Conservation (phyloP, 1,284 basidiomycete species). For the Fistulinella cinereoalba region DNA sequence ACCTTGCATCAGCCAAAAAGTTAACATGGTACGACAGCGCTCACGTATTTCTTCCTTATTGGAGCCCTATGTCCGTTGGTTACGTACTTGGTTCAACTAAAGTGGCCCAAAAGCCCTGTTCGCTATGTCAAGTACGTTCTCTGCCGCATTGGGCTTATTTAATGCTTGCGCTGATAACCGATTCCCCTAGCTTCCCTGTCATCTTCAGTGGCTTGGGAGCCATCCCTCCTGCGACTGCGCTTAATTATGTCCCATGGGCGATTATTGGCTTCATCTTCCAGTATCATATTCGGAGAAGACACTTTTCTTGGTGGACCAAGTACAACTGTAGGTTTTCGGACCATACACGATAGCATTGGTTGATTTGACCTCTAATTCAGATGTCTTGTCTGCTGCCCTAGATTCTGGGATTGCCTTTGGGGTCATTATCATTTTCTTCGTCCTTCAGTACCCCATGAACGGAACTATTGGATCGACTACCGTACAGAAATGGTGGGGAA, state of each 20-base stretch:
- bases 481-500: conserved; percentile 74
- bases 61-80: conserved; percentile 46
- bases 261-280: conserved; percentile 55
- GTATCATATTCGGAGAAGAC: conserved; percentile 45
- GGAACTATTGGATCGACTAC: conserved; percentile 56
- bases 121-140: conserved; percentile 44
- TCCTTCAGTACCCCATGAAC: conserved; percentile 61
- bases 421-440: conserved; percentile 63
- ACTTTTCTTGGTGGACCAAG: conserved; percentile 55
- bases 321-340: conserved; percentile 43
- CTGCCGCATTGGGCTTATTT: background rate
- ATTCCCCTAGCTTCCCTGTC: conserved; percentile 42
- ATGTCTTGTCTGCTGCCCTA: conserved; percentile 50
- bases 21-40: conserved; percentile 14
- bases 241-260: conserved; percentile 49
- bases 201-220: conserved; percentile 49
- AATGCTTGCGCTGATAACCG: background rate
- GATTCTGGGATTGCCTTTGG: conserved; percentile 54
- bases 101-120: conserved; percentile 43
- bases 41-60: conserved; percentile 55
- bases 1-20: too few species aligned
- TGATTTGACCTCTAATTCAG: conserved; percentile 11
- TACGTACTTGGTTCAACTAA: conserved; percentile 38
- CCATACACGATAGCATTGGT: too few species aligned
- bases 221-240: conserved; percentile 51